A percentile compares a stretch with the other conserved stretches of the same genome.
phyloP scores from a whole-genome alignment of 805 yeast species.

The Saccharomycopsis javanensis region DNA sequence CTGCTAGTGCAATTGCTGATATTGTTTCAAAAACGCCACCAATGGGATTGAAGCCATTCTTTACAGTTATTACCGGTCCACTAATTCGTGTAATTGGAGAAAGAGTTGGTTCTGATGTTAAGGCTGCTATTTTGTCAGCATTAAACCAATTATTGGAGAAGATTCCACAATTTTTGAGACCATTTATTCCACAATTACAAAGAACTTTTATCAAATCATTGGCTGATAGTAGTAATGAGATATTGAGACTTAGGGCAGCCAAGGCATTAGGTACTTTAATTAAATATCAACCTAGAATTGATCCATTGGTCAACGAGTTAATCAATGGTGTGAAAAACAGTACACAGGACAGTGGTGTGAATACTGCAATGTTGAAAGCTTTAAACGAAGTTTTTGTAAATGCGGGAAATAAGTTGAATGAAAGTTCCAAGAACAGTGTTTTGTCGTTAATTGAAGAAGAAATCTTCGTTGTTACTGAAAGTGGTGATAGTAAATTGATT shows the following conservation, averaged over 20 bases:
- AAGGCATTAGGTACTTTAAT: constrained; percentile 81
- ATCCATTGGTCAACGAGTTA: constrained; percentile 80
- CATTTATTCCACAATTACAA: constrained; percentile 95
- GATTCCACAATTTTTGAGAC: constrained; percentile 85
- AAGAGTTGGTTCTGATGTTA: constrained; percentile 81
- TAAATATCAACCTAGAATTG: constrained; percentile 86
- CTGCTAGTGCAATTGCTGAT: constrained; percentile 86
- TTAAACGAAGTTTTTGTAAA: constrained; percentile 69
- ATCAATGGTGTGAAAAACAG: constrained; percentile 64
- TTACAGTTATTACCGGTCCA: constrained; percentile 93
- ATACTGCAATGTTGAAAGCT: constrained; percentile 78
- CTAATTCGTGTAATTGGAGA: constrained; percentile 97
- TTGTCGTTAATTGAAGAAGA: constrained; percentile 69
- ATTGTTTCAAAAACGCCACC: constrained; percentile 80
- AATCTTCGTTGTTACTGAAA: constrained; percentile 31
- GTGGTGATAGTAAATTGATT: constrained; percentile 46
- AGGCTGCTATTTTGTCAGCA: constrained; percentile 86
- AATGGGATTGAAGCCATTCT: constrained; percentile 72
- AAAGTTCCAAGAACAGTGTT: constrained; percentile 57
- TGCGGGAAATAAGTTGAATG: constrained; percentile 73
- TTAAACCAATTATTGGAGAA: constrained; percentile 67
- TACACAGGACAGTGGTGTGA: constrained; percentile 53
- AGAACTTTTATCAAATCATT: constrained; percentile 91
- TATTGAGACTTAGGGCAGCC: constrained; percentile 76
- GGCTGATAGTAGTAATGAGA: constrained; percentile 65